Base-by-base conservation (phyloP, 2,329 filamentous ascomycete species). In the Hirsutella rhossiliensis region DNA sequence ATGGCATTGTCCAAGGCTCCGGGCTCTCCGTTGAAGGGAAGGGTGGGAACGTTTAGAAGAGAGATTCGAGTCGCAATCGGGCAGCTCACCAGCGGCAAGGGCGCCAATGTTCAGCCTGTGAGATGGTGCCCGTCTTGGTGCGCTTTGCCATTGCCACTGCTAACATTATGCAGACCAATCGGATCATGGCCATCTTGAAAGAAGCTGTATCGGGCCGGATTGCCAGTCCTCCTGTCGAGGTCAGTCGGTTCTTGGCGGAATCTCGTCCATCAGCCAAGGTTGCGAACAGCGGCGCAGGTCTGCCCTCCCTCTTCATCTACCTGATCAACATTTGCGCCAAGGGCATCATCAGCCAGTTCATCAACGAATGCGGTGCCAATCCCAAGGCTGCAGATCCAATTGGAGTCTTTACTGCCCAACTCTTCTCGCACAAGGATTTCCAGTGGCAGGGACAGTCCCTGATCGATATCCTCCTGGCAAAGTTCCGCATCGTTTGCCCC, bases 381-480 rank as follows among this genome's bases (percentile, higher is more conserved):
- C 72, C 77, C 1, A 76, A 75, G 48, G 72, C 76, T 6, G 87
- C 86, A 11, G 84, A 92, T 52, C 82, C 85, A 1, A 74, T 94
- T 38, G 87, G 87, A n/a, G 76, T 90, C 20, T 71, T 89, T 20
- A 73, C 81, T 1, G 83, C 82, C 7, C 78, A 81, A 50, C 73
- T 94, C 28, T 90, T 94, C 58, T 82, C 84, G 1, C 71, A 75
- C 43, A 71, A 76, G 17, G 71, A 77, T 15, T 84, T 86, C 56
- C 68, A 75, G 43, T 84, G 80, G 72, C 74, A 80, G 42, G 82
- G 78, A 9, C 64, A 74, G 40, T 74, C 81, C 1, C 69, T 94
- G 46, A 81, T 87, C 43, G 86, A 94, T 57, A 85, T 97, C 47
- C 71, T 97, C 28, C 82, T 94, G 55, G 71, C 89, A 44, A 96